phyloP scores from a whole-genome alignment of 257 asterid species.

The Solanum stenotomum region DNA sequence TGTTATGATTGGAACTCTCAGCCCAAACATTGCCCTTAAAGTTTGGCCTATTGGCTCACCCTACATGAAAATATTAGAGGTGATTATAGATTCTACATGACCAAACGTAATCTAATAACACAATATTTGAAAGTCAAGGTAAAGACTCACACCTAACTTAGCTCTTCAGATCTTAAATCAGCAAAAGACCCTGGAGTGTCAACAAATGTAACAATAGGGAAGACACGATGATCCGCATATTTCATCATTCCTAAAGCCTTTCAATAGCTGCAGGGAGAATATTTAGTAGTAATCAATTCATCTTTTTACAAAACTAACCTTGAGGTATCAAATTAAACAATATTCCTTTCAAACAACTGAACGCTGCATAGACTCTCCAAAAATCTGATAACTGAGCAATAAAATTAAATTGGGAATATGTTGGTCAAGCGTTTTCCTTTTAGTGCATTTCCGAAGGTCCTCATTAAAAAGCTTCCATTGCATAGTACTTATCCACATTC shows the following conservation, averaged over 20 bases:
- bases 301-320: neutral
- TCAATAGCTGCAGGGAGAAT: constrained; percentile 45
- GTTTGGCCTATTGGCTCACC: constrained; percentile 90
- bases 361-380: neutral
- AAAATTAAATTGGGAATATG: neutral
- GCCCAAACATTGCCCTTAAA: constrained; percentile 90
- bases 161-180: constrained; percentile 75
- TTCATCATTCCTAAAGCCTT: constrained; percentile 81
- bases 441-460: too few species aligned
- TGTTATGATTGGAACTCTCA: constrained; percentile 72
- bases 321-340: neutral
- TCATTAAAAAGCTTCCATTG: too few species aligned
- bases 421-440: too few species aligned
- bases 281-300: neutral
- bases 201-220: constrained; percentile 74
- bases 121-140: neutral
- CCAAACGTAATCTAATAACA: neutral
- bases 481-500: too few species aligned
- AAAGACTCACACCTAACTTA: constrained; percentile 50
- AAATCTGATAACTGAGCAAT: neutral
- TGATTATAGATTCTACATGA: neutral
- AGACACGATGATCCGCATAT: constrained; percentile 85
- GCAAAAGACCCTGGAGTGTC: constrained; percentile 93
- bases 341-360: neutral
- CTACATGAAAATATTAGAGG: constrained; percentile 23